A percentile compares a stretch with the other conserved stretches of the same genome.
Conservation (phyloP, 345 rosid species). For the Salix dunnii region DNA sequence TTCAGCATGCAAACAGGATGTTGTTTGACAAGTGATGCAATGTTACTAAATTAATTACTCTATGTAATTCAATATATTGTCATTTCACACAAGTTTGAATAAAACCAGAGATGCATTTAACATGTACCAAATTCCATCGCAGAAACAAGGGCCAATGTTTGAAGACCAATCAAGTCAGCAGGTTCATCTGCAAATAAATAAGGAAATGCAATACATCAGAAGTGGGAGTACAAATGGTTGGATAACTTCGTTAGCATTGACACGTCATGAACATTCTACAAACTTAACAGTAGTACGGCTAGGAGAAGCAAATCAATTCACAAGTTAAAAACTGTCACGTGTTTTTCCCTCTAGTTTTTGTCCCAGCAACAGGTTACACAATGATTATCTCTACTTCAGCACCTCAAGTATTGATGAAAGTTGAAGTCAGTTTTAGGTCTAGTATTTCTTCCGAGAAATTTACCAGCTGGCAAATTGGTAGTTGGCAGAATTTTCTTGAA, state of each 20-base stretch:
- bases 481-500: neutral
- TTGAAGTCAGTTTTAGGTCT: neutral
- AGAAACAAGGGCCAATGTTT: constrained; percentile 26
- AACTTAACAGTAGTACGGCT: neutral
- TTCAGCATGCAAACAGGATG: neutral
- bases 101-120: neutral
- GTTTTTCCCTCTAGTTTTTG: neutral
- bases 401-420: neutral
- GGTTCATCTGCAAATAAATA: constrained; percentile 25
- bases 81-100: neutral
- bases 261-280: neutral
- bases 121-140: constrained; percentile 27
- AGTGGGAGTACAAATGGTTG: no score
- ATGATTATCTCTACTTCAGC: neutral
- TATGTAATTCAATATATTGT: neutral
- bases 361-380: neutral
- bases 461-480: neutral
- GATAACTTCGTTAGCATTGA: neutral
- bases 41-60: neutral
- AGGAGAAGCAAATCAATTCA: neutral
- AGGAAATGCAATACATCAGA: neutral
- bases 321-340: neutral
- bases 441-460: neutral
- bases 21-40: neutral
- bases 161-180: constrained; percentile 23